phyloP scores from a whole-genome alignment of 306 rosid species.

The Corylus heterophylla region DNA sequence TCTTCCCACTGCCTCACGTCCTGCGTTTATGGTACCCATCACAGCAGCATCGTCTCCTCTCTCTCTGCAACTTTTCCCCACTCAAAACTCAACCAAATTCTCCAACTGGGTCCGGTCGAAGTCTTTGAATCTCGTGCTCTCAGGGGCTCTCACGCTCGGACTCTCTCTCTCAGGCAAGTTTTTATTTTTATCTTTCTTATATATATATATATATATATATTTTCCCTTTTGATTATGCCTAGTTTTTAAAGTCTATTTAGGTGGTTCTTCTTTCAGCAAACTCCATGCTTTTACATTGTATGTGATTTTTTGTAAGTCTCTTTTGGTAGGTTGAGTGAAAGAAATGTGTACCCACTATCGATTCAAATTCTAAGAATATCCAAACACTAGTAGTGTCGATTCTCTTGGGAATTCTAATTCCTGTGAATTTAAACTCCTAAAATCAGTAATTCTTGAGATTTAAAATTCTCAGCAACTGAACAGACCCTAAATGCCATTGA shows the following conservation, averaged over 20 bases:
- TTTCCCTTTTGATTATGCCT: not conserved
- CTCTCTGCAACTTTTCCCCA: slow-evolving; percentile 28
- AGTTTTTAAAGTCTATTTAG: not conserved
- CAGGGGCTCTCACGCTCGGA: slow-evolving; percentile 70
- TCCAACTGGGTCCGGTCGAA: slow-evolving; percentile 36
- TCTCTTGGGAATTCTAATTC: not conserved
- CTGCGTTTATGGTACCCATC: slow-evolving; percentile 15
- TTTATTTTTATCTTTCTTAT: not conserved
- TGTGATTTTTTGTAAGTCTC: not conserved
- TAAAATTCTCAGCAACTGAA: not conserved
- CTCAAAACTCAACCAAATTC: slow-evolving; percentile 22
- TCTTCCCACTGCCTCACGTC: slow-evolving; percentile 31
- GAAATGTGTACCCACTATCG: no score
- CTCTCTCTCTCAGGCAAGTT: slow-evolving; percentile 58
- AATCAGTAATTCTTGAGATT: not conserved
- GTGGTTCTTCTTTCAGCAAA: not conserved
- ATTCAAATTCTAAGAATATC: no score
- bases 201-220: no score
- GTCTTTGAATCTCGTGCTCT: slow-evolving; percentile 56
- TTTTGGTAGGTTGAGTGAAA: not conserved
- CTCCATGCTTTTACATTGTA: not conserved
- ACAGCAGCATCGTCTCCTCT: slow-evolving; percentile 39
- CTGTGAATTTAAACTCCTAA: not conserved
- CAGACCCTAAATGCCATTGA: not conserved
- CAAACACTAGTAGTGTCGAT: not conserved